These are phyloP conservation scores for Priceomyces castillae DNA, from an alignment of 805 yeast genomes.

Conservation along the genomic window DNA sequence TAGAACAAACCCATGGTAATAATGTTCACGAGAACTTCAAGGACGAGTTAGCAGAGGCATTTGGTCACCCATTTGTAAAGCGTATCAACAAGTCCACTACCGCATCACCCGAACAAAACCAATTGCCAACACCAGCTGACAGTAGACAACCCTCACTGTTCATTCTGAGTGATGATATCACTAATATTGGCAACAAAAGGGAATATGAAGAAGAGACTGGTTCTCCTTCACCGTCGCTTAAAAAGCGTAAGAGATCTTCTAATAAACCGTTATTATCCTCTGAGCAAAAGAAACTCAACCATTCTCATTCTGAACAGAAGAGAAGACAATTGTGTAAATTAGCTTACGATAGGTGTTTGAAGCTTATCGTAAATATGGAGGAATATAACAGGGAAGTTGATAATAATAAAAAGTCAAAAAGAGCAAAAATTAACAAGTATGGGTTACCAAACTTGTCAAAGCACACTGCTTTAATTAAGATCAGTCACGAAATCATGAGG, in stretches of 20 bases:
- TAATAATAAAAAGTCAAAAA: conserved; percentile 30
- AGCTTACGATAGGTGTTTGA: conserved; percentile 43
- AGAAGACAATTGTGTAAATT: conserved; percentile 43
- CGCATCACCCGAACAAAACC: conserved; percentile 11
- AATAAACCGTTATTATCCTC: conserved; percentile 36
- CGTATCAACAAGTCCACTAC: conserved; percentile 11
- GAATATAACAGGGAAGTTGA: conserved; percentile 32
- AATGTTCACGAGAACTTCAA: conserved; percentile 18
- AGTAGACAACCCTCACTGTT: conserved; percentile 24
- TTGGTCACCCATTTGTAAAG: conserved; percentile 24
- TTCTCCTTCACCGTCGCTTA: conserved; percentile 8
- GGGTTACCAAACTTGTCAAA: conserved; percentile 46
- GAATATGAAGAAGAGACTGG: conserved; percentile 8
- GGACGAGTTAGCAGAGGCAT: conserved; percentile 32
- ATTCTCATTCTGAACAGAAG: conserved; percentile 42
- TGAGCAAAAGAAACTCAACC: conserved; percentile 43
- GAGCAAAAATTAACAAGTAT: conserved; percentile 40
- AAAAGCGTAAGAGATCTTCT: conserved; percentile 26
- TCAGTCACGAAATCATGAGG: conserved; percentile 36
- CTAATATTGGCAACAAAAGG: background rate
- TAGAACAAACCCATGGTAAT: background rate
- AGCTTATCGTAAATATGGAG: conserved; percentile 38
- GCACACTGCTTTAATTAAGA: conserved; percentile 41
- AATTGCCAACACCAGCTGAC: conserved; percentile 35
- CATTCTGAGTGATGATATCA: conserved; percentile 4